Percentiles rank a stretch among this genome's conserved stretches.
phyloP scores from a whole-genome alignment of 352 stramenopile species.

The Aphanomyces astaci region DNA sequence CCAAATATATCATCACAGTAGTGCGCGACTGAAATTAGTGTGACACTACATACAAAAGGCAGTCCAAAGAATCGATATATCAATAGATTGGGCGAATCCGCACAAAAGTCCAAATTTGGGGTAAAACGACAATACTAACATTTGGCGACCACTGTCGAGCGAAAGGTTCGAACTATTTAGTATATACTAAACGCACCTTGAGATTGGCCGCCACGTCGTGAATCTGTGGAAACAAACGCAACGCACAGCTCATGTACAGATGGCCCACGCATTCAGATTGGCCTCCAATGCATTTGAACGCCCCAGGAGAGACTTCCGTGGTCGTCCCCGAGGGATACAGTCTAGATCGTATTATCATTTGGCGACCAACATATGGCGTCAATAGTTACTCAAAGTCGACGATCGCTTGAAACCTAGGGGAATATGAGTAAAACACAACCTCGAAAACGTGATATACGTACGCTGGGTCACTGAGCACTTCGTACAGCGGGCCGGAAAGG shows the following conservation, averaged over 20 bases:
- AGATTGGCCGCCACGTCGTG: slow-evolving; percentile 53
- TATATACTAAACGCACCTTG: slow-evolving; percentile 50
- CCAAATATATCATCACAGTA: no score
- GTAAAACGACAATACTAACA: neutral
- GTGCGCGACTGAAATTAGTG: no score
- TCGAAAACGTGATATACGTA: no score
- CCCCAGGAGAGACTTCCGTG: slow-evolving; percentile 37
- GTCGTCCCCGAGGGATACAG: slow-evolving; percentile 51
- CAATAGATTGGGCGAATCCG: no score
- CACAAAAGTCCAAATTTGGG: no score
- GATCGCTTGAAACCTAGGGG: slow-evolving; percentile 55
- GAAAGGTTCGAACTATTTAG: no score
- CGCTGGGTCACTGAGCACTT: slow-evolving; percentile 51
- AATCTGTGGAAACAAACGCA: slow-evolving; percentile 56
- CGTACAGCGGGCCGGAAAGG: slow-evolving; percentile 50
- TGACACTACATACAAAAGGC: no score
- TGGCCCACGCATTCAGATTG: slow-evolving; percentile 67
- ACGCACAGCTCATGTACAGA: slow-evolving; percentile 68
- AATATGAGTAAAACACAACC: no score
- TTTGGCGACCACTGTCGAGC: neutral
- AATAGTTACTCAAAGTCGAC: slow-evolving; percentile 43
- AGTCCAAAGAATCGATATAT: no score
- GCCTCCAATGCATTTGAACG: slow-evolving; percentile 62
- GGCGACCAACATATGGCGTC: neutral
- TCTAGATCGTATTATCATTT: no score